These are phyloP conservation scores for Zygosaccharomyces gambellarensis DNA, from an alignment of 805 yeast genomes.

Conservation along the genomic window DNA sequence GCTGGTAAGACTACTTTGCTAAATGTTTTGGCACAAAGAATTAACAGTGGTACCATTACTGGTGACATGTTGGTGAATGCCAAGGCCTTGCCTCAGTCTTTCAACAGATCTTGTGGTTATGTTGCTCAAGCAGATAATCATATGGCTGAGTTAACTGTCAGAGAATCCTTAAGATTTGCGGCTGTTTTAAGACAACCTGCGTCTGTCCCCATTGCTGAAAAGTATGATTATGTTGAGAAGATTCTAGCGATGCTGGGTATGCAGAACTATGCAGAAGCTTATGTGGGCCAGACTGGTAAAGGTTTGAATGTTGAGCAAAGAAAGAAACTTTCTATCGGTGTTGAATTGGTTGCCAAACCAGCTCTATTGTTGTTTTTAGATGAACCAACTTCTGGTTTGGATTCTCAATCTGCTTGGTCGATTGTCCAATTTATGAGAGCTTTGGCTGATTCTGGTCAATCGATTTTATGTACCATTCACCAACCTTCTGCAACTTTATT, in stretches of 20 bases:
- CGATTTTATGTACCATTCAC: slow-evolving; percentile 71
- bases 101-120: slow-evolving; percentile 74
- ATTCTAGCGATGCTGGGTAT: slow-evolving; percentile 63
- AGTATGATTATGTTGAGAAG: slow-evolving; percentile 62
- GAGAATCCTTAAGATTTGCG: slow-evolving; percentile 68
- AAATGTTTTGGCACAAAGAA: slow-evolving; percentile 67
- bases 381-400: slow-evolving; percentile 73
- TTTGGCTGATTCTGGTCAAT: slow-evolving; percentile 67
- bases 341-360: slow-evolving; percentile 67
- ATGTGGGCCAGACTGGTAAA: slow-evolving; percentile 71
- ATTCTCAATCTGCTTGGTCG: slow-evolving; percentile 64
- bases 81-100: slow-evolving; percentile 50
- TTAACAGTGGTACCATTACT: slow-evolving; percentile 63
- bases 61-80: slow-evolving; percentile 74
- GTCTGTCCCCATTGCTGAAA: slow-evolving; percentile 52
- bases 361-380: slow-evolving; percentile 57
- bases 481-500: slow-evolving; percentile 71
- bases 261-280: slow-evolving; percentile 69
- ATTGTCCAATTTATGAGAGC: slow-evolving; percentile 62
- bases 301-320: slow-evolving; percentile 68
- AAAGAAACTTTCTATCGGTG: slow-evolving; percentile 65
- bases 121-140: slow-evolving; percentile 81
- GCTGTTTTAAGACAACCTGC: slow-evolving; percentile 68
- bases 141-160: slow-evolving; percentile 61
- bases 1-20: slow-evolving; percentile 80